Evolutionary conservation across 192 early-diverging fungal genomes (phyloP).

Genomic region (Umbelopsis isabellina): DNA sequence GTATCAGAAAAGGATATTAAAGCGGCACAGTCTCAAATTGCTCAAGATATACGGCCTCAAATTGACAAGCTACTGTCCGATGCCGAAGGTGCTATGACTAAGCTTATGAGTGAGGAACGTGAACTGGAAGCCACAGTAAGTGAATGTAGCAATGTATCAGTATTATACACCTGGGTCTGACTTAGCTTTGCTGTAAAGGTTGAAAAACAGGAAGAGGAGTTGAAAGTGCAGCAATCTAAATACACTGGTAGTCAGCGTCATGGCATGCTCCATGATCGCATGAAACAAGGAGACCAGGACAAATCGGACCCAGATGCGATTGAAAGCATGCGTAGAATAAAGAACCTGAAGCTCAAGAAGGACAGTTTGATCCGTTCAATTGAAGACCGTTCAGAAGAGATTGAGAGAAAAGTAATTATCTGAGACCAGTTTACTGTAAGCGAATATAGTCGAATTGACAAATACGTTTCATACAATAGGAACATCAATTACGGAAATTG

Average conservation of each 20-base stretch:
- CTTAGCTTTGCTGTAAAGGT: not conserved
- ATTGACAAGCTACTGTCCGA: constrained; percentile 5
- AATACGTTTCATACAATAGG: not conserved
- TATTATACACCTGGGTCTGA: not conserved
- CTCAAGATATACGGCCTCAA: constrained; percentile 6
- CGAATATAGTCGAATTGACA: no score
- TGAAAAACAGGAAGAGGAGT: constrained; percentile 10
- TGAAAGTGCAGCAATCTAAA: constrained; percentile 5
- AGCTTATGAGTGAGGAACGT: not conserved
- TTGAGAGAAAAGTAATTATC: constrained; percentile 2
- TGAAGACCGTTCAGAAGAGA: constrained; percentile 10
- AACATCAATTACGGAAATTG: constrained; percentile 12
- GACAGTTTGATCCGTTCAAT: not conserved
- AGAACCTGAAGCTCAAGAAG: constrained; percentile 10
- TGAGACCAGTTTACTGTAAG: not conserved
- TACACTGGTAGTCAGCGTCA: not conserved
- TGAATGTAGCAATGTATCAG: not conserved
- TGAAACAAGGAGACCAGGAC: not conserved
- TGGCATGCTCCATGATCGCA: not conserved
- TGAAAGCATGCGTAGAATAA: not conserved
- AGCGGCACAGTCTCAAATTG: constrained; percentile 10
- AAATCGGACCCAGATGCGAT: not conserved
- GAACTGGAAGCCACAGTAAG: constrained; percentile 5
- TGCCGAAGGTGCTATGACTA: not conserved
- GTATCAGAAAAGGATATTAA: constrained; percentile 17